Conservation (phyloP, 345 rosid species). For the Rhodamnia rubescens region DNA sequence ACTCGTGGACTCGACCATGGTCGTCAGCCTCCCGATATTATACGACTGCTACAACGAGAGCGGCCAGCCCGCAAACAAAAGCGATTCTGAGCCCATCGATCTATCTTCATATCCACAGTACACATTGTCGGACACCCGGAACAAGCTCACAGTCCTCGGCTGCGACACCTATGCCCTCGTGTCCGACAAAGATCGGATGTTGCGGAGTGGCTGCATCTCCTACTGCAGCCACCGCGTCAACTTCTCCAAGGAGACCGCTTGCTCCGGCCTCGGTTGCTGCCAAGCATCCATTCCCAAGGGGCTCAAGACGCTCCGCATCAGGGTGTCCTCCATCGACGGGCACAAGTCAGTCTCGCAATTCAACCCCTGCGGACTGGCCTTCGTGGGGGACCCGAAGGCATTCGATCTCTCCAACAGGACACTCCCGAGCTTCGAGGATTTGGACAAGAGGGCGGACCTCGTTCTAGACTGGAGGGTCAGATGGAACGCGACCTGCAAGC, state of each 20-base stretch:
- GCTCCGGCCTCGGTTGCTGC: not conserved
- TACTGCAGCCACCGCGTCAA: rapidly evolving
- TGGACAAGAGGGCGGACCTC: not conserved
- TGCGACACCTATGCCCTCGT: rapidly evolving
- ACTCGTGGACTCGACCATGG: not conserved
- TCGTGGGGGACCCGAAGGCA: not conserved
- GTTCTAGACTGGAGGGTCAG: not conserved
- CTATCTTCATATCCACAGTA: not conserved
- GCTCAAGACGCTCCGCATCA: rapidly evolving
- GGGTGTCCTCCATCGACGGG: rapidly evolving
- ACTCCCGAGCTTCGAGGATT: not conserved
- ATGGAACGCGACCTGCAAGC: rapidly evolving
- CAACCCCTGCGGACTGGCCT: not conserved
- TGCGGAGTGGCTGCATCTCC: not conserved
- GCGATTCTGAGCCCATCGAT: rapidly evolving
- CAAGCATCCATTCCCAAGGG: not conserved
- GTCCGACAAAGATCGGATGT: rapidly evolving
- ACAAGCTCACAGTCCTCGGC: not conserved
- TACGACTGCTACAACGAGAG: rapidly evolving
- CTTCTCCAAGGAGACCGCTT: not conserved
- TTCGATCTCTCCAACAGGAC: not conserved
- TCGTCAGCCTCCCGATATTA: not conserved
- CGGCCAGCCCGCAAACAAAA: rapidly evolving
- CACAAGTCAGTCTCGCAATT: rapidly evolving
- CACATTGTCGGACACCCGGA: not conserved